Percentiles rank a stretch among this genome's conserved stretches.
Evolutionary conservation across 345 rosid genomes (phyloP).

Genomic region (Firmiana major): DNA sequence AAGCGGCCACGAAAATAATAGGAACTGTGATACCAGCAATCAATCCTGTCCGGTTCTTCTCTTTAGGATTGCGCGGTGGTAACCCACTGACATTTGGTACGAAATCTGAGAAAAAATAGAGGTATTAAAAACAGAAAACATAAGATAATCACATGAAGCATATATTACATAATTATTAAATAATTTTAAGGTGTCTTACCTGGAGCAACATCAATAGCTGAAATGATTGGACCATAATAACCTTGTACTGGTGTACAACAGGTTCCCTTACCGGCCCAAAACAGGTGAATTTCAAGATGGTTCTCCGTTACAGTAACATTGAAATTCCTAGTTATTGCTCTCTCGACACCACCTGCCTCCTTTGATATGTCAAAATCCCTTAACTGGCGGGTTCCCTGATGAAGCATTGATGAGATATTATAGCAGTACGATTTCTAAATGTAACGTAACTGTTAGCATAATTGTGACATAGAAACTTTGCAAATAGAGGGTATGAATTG

Average conservation of each 20-base stretch:
- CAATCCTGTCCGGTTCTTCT: constrained; percentile 20
- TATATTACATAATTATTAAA: background rate
- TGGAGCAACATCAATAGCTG: constrained; percentile 30
- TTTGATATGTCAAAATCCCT: background rate
- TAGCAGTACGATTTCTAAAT: background rate
- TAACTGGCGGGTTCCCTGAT: background rate
- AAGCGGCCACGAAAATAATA: constrained; percentile 14
- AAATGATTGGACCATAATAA: constrained; percentile 49
- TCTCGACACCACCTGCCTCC: background rate
- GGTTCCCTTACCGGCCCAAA: constrained; percentile 70
- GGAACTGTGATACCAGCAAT: constrained; percentile 25
- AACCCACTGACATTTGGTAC: constrained; percentile 10
- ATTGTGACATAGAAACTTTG: background rate
- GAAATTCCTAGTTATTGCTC: constrained; percentile 22
- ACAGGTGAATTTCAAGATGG: constrained; percentile 50
- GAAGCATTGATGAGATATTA: background rate
- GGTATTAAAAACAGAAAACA: background rate
- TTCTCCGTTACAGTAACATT: constrained; percentile 42
- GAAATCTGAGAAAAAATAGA: constrained; percentile 13
- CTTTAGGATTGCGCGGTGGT: background rate
- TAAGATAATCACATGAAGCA: background rate
- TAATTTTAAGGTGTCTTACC: constrained; percentile 4
- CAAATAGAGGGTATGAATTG: background rate
- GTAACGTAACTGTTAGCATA: background rate
- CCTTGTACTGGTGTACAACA: constrained; percentile 50